Base-by-base conservation (phyloP, 1,139 yeast species). In the Hansenula lynferdii region DNA sequence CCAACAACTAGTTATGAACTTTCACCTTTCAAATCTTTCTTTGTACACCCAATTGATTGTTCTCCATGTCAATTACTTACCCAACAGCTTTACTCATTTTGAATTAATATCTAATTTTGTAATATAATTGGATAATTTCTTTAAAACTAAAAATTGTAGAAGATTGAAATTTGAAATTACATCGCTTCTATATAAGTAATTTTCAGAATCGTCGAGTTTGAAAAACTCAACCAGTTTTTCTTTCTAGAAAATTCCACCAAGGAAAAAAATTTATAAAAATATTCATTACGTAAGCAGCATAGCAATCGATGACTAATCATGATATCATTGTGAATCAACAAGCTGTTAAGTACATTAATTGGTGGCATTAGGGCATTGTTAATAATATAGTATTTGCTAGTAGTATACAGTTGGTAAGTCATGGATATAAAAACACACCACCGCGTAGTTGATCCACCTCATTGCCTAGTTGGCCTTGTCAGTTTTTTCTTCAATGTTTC, bases 11-110 rank as follows among this genome's bases (percentile, higher is more conserved):
- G 15, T 10, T 6, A 23, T 23, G 8, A 10, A 10, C 24, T 22
- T 12, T 22, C 28, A 4, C 32, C 32, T 14, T 3, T 8, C n/a
- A n/a, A n/a, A n/a, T n/a, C n/a, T n/a, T n/a, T n/a, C n/a, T n/a
- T n/a, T n/a, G n/a, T n/a, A n/a, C n/a, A n/a, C n/a, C 14, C 31
- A 16, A 19, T 29, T 10, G 15, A 22, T 20, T 8, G 6, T 22
- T 22, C 8, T 16, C 8, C n/a, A n/a, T 15, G 6, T 16, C 20
- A 12, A 9, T 30, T 2, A 42, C 46, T 15, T 41, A 46, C 44
- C 46, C 47, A 36, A 43, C 47, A 33, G 47, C 47, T 43, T 43
- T 43, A 29, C 42, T 62, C 76, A 70, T 70, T 30, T 39, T 57
- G 28, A 29, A 25, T 29, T 36, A 28, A 10, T 24, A 12, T 5